Evolutionary conservation across 257 asterid genomes (phyloP), one percentile per base, ranked within the genome.

Genomic region (Solanum appendiculatum): DNA sequence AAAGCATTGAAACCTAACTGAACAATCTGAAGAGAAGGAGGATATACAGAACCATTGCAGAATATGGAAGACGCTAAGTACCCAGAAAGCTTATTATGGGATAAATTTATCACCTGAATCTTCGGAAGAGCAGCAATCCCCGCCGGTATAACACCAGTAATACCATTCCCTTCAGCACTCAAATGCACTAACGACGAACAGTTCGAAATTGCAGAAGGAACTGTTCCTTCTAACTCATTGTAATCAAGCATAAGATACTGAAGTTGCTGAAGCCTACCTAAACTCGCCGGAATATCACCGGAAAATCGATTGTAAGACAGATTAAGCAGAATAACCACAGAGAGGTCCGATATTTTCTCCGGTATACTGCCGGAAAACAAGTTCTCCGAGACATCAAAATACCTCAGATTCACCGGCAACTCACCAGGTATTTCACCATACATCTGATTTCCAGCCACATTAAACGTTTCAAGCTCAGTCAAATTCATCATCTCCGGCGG

Each of bases 131-230:
- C 91, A 21, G 93, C 93, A 37, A 94, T 92, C 8, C 90, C 92
- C 23, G 92, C 90, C n/a, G 98, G 98, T 1, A 94, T 18, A 7
- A 90, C 91, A 44, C 98, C 98, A 25, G 91, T 86, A 77, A 94
- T 90, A 33, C 86, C 80, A 85, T 94, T 94, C 2, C 96, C 96
- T 64, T 91, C 94, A 6, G 95, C 96, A 86, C 96, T 92, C 23
- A 94, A 89, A 89, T 93, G 95, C 82, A 92, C 91, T 21, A 94
- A 93, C 34, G 92, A 89, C 23, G 95, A 90, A 87, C 98, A 94
- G 91, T 94, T 93, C 20, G 92, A 94, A 13, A 94, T 73, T 25
- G 94, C 93, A 31, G 98, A 92, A n/a, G 98, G 98, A 89, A 94
- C 89, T n/a, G 95, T 92, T 27, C 98, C 96, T 85, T 86, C 86